Evolutionary conservation across 495 filamentous ascomycete genomes (phyloP).

Genomic region (Jackrogersella minutella): DNA sequence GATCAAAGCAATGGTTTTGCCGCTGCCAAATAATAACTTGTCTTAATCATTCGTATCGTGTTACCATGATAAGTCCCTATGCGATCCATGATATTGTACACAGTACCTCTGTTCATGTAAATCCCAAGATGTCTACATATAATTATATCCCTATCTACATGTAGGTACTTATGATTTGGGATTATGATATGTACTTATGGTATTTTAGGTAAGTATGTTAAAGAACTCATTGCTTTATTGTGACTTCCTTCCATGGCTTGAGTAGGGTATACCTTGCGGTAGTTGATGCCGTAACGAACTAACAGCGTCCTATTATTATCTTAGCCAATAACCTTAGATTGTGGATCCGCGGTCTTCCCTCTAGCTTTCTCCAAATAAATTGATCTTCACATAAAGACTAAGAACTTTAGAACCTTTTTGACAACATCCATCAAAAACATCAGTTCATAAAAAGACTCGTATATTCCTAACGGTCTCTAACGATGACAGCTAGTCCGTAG

Average conservation of each 20-base stretch:
- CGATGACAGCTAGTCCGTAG: constrained; percentile 14
- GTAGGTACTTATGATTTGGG: no score
- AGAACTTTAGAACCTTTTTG: neutral
- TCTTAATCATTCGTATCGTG: neutral
- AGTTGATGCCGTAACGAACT: no score
- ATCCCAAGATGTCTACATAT: no score
- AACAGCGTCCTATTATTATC: no score
- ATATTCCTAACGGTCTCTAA: neutral
- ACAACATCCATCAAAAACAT: neutral
- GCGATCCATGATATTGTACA: no score
- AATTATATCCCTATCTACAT: no score
- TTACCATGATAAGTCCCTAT: neutral
- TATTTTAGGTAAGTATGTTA: no score
- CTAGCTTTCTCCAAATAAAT: constrained; percentile 1
- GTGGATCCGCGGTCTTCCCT: neutral
- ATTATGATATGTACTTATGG: no score
- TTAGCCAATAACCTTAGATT: neutral
- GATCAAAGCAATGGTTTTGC: constrained; percentile 42
- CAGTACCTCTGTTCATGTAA: no score
- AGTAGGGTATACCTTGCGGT: no score
- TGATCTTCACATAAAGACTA: neutral
- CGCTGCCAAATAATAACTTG: constrained; percentile 44
- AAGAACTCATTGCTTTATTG: no score
- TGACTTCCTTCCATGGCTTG: no score
- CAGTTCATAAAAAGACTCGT: neutral